These are phyloP conservation scores for Penicillium sumatraense DNA, from an alignment of 2,329 filamentous ascomycete species.

Conservation along the genomic window DNA sequence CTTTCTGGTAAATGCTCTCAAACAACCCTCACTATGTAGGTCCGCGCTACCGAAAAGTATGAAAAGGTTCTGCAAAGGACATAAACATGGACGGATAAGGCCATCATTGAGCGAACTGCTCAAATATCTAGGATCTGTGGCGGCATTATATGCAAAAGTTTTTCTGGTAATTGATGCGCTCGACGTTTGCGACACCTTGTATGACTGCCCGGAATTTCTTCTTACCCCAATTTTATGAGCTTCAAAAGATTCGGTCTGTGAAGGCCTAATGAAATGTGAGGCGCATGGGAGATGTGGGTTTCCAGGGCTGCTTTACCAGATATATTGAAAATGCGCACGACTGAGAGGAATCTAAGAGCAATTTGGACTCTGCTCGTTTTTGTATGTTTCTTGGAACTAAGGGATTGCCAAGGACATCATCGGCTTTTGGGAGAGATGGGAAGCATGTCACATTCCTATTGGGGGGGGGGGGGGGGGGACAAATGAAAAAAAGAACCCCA, in stretches of 20 bases:
- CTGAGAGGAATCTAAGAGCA: no score
- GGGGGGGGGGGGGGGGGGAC: no score
- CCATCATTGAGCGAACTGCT: not conserved
- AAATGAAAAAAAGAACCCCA: no score
- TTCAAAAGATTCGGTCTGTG: no score
- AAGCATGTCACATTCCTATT: not conserved
- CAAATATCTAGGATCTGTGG: not conserved
- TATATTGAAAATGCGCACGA: no score
- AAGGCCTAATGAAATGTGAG: no score
- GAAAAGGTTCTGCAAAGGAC: not conserved
- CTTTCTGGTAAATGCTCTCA: not conserved
- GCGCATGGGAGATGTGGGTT: no score
- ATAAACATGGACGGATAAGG: not conserved
- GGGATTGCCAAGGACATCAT: not conserved
- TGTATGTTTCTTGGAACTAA: not conserved
- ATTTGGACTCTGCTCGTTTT: not conserved
- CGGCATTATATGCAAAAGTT: not conserved
- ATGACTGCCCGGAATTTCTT: no score
- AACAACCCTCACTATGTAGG: not conserved
- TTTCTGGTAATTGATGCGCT: not conserved
- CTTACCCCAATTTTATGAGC: no score
- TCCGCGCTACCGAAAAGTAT: not conserved
- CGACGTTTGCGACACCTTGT: no score
- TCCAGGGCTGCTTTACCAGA: no score
- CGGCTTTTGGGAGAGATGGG: not conserved